Percentiles rank a stretch among this genome's conserved stretches.
Conservation (phyloP, 1,284 basidiomycete genomes). For the Ustilago hordei region DNA sequence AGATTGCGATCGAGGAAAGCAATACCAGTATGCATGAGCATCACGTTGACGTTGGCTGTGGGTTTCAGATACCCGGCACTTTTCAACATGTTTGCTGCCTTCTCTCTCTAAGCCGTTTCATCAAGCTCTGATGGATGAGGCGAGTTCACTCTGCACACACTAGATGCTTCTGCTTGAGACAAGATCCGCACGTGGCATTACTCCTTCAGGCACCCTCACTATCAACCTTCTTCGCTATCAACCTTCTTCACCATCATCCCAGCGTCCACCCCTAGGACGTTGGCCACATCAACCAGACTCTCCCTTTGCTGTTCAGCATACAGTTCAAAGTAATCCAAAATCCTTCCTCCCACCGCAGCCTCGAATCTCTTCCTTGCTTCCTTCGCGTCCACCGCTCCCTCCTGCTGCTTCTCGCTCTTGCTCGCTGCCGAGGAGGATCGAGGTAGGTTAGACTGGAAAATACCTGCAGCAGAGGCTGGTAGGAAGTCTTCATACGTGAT, state of each 20-base stretch:
- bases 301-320: conserved; percentile 36
- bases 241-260: conserved; percentile 1
- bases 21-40: neutral
- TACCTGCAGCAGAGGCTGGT: conserved; percentile 71
- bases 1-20: neutral
- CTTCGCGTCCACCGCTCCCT: neutral
- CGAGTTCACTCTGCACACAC: neutral
- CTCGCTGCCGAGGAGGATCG: neutral
- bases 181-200: conserved; percentile 3
- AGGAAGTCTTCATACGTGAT: conserved; percentile 72
- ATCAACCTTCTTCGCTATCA: conserved; percentile 8
- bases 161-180: neutral
- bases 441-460: conserved; percentile 70
- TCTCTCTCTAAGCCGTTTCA: neutral
- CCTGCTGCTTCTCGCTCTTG: no score
- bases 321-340: conserved; percentile 45
- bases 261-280: neutral
- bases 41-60: neutral
- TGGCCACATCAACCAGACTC: conserved; percentile 28
- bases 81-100: neutral
- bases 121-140: no score
- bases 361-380: conserved; percentile 20
- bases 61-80: conserved; percentile 2
- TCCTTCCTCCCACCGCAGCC: conserved; percentile 31
- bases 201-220: neutral